Base-by-base conservation (phyloP, 2,329 filamentous ascomycete genomes). In the Cladosporium sp. region DNA sequence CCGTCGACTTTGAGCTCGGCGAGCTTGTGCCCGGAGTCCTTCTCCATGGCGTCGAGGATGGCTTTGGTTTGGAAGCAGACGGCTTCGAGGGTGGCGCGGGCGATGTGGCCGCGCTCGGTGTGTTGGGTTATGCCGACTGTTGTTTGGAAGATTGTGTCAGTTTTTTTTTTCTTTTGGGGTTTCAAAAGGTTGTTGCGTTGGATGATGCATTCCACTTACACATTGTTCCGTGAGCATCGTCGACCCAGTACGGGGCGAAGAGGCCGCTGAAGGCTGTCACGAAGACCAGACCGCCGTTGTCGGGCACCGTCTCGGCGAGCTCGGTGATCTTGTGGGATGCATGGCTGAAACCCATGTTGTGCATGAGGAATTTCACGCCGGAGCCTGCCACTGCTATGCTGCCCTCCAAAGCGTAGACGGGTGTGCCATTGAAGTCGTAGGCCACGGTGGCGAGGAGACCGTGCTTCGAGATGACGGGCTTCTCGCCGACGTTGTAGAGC, bases 241-340 rank as follows among this genome's bases (percentile, higher is more conserved):
- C 92, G 68, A 96, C 94, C 93, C 93, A 97, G 78, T 97, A 96
- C 0, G 93, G 93, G 0, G 93, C 93, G 76, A 96, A 96, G 2
- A 97, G 84, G 63, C 93, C 93, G 77, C 90, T 93, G 76, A 97
- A 97, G 1, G 93, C 93, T 2, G 93, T 96, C 67, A 97, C 93
- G 72, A 97, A 84, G 21, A 93, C 87, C 64, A 93, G 89, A 8
- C 93, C 93, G 64, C 92, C 93, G 67, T 90, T 96, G 77, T 96
- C 90, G 46, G 84, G 78, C 7, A 91, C 88, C 1, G 83, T 86
- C 52, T 83, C 83, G 7, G 88, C 88, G 53, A 90, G 79, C 66
- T 89, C 86, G 70, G 83, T 86, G 75, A 91, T 86, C 75, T 89
- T 86, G 69, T 85, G 82, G 53, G 84, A 83, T 71, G 88, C 85